These are phyloP conservation scores for Zychaea mexicana DNA, from an alignment of 371 early-diverging fungal genomes.

Conservation along the genomic window DNA sequence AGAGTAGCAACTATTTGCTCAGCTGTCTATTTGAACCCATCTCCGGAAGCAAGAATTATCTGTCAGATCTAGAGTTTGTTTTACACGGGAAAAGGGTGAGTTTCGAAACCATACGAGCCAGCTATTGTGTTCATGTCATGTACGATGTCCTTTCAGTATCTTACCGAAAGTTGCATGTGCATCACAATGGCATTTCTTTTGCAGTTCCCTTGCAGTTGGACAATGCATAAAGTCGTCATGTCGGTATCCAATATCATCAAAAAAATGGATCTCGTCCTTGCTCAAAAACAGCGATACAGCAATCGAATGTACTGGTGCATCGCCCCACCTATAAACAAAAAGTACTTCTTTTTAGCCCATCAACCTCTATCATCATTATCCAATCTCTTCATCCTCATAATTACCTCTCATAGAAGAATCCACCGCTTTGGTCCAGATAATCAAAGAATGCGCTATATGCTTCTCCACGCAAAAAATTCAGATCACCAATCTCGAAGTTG, in stretches of 20 bases:
- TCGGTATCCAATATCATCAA: slow-evolving; percentile 87
- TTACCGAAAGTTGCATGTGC: slow-evolving; percentile 56
- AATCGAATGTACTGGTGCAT: slow-evolving; percentile 96
- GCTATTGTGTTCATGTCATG: background rate
- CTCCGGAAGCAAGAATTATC: slow-evolving; percentile 34
- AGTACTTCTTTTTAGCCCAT: slow-evolving; percentile 54
- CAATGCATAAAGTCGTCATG: slow-evolving; percentile 77
- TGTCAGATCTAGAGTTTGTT: slow-evolving; percentile 34
- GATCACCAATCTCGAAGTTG: slow-evolving; percentile 93
- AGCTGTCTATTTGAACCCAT: slow-evolving; percentile 19
- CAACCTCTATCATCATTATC: slow-evolving; percentile 59
- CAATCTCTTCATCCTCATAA: slow-evolving; percentile 61
- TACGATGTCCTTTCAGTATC: background rate
- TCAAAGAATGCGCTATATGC: slow-evolving; percentile 80
- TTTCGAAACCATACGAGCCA: no score
- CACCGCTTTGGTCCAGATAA: slow-evolving; percentile 82
- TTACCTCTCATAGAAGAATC: slow-evolving; percentile 91
- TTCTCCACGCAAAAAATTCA: slow-evolving; percentile 76
- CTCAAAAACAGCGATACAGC: slow-evolving; percentile 84
- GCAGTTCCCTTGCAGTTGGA: slow-evolving; percentile 50
- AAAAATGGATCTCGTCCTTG: slow-evolving; percentile 88
- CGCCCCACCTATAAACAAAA: slow-evolving; percentile 78
- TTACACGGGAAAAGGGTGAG: no score
- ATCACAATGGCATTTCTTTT: slow-evolving; percentile 58
- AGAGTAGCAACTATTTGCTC: no score